Conservation (phyloP, 1,139 yeast genomes). For the Yamadazyma sp. region DNA sequence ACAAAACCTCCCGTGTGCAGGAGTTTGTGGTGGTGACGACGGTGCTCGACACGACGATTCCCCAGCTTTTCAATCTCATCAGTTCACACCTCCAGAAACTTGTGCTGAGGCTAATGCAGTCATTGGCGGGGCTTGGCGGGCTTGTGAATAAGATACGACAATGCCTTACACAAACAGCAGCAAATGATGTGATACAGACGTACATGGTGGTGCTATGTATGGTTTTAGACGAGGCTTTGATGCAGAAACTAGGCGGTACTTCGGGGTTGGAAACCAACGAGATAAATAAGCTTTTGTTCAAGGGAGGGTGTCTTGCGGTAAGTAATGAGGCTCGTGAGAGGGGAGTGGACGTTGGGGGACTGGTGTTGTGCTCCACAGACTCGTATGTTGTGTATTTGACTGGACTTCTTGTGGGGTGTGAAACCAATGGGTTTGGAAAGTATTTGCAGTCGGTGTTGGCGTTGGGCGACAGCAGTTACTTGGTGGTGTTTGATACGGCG, state of each 20-base stretch:
- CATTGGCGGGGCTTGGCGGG: slow-evolving; percentile 5
- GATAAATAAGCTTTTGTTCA: slow-evolving; percentile 37
- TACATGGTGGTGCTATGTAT: slow-evolving; percentile 15
- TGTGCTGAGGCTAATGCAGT: neutral
- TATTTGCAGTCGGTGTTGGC: slow-evolving; percentile 26
- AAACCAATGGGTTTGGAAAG: slow-evolving; percentile 15
- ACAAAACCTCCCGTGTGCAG: neutral
- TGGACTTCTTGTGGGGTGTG: slow-evolving; percentile 14
- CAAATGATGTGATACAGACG: neutral
- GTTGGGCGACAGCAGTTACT: slow-evolving; percentile 19
- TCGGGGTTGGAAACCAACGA: slow-evolving; percentile 25
- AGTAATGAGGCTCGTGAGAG: slow-evolving; percentile 22
- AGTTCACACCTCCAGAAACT: neutral
- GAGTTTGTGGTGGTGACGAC: slow-evolving; percentile 11
- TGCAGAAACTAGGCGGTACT: slow-evolving; percentile 12
- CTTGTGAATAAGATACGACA: slow-evolving; percentile 4
- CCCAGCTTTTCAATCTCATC: slow-evolving; percentile 15
- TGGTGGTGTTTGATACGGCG: slow-evolving; percentile 23
- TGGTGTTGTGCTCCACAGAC: slow-evolving; percentile 19
- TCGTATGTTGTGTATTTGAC: slow-evolving; percentile 24
- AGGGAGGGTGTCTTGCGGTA: slow-evolving; percentile 26
- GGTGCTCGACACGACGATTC: slow-evolving; percentile 33
- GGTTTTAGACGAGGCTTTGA: slow-evolving; percentile 22
- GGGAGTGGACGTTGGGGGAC: slow-evolving; percentile 9
- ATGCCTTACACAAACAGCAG: neutral